phyloP scores from a whole-genome alignment of 208 protist species.

The Herpetomonas muscarum region DNA sequence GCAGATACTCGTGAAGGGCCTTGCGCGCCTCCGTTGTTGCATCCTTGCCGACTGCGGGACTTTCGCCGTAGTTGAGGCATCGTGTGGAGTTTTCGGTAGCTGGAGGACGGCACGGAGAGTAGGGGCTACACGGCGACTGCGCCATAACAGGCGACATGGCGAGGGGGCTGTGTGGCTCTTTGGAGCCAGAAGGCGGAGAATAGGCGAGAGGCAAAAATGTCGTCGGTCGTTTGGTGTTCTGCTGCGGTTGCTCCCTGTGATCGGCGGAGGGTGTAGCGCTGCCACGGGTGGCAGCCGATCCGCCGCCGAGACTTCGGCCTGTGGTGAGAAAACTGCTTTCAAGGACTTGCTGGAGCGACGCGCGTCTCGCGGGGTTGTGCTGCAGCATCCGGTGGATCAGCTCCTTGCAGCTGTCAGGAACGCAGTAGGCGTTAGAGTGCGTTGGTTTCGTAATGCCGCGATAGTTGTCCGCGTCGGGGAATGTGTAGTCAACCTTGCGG shows the following conservation, averaged over 20 bases:
- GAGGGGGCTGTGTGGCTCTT: constrained; percentile 16
- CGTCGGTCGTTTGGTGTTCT: too few relatives aligned
- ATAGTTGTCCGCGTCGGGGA: constrained; percentile 48
- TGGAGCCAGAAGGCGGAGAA: too few relatives aligned
- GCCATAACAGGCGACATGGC: constrained; percentile 14
- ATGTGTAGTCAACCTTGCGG: constrained; percentile 51
- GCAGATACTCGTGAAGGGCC: constrained; percentile 13
- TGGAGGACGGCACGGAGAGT: too few relatives aligned
- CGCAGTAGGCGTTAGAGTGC: background rate
- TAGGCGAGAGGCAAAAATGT: too few relatives aligned
- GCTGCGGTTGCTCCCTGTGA: too few relatives aligned
- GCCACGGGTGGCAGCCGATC: too few relatives aligned
- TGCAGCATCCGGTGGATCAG: constrained; percentile 86
- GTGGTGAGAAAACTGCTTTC: constrained; percentile 8
- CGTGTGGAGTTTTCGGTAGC: too few relatives aligned
- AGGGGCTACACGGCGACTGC: constrained; percentile 22
- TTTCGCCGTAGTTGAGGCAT: too few relatives aligned
- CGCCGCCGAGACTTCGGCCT: background rate
- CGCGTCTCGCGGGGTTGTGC: constrained; percentile 53
- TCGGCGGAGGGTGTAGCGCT: too few relatives aligned
- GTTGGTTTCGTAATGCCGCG: background rate
- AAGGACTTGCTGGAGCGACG: constrained; percentile 3
- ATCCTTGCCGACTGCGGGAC: too few relatives aligned
- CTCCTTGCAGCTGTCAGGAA: constrained; percentile 60
- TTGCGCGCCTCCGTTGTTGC: constrained; percentile 6